A percentile compares a stretch with the other conserved stretches of the same genome.
phyloP scores from a whole-genome alignment of 1,284 basidiomycete genomes.

The Marasmius tenuissimus region DNA sequence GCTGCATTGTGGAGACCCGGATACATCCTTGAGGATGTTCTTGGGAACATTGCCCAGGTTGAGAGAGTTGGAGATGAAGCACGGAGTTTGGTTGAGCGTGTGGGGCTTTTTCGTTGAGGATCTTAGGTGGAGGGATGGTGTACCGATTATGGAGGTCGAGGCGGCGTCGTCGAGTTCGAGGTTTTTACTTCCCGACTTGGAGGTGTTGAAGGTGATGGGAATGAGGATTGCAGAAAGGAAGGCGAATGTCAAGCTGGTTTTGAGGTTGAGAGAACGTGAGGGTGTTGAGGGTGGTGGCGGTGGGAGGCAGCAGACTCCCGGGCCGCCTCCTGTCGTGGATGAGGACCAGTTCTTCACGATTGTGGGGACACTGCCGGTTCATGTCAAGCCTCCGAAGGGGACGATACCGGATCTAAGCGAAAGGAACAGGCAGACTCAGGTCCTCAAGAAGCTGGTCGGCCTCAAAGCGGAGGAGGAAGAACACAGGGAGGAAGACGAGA shows the following conservation, averaged over 20 bases:
- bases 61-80: slow-evolving; percentile 45
- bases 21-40: slow-evolving; percentile 34
- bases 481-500: background rate
- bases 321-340: background rate
- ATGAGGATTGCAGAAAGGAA: background rate
- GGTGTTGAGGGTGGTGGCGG: background rate
- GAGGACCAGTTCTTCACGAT: background rate
- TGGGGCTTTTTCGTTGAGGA: slow-evolving; percentile 12
- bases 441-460: background rate
- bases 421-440: background rate
- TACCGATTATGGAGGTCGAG: background rate
- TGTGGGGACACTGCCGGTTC: slow-evolving; percentile 3
- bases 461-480: no score
- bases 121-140: background rate
- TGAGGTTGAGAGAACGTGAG: slow-evolving; percentile 8
- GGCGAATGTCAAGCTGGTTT: slow-evolving; percentile 3
- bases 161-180: background rate
- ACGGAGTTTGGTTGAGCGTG: slow-evolving; percentile 26
- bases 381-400: background rate
- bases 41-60: slow-evolving; percentile 36
- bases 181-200: slow-evolving; percentile 9
- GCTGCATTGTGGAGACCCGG: slow-evolving; percentile 38
- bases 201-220: slow-evolving; percentile 8
- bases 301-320: background rate
- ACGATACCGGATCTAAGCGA: background rate